phyloP scores from a whole-genome alignment of 345 rosid genomes.

The Hypericum androsaemum region DNA sequence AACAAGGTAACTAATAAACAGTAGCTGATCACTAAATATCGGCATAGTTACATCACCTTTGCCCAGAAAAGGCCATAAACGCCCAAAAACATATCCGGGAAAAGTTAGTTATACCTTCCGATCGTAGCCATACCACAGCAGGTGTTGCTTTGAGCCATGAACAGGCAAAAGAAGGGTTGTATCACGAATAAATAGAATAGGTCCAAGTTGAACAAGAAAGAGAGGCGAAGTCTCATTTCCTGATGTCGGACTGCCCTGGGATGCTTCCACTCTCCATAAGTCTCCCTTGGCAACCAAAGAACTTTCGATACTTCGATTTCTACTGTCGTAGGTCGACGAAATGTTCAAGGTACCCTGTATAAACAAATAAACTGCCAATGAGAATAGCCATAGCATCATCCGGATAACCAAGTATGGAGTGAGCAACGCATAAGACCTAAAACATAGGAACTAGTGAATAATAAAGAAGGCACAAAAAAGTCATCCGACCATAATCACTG shows the following conservation, averaged over 20 bases:
- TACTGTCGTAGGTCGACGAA: constrained; percentile 69
- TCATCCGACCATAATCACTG: no score
- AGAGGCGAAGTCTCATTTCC: constrained; percentile 66
- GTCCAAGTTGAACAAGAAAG: constrained; percentile 92
- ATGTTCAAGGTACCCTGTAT: constrained; percentile 64
- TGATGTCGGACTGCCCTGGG: constrained; percentile 50
- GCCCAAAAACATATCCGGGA: neutral
- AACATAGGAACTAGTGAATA: no score
- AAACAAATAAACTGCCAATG: no score
- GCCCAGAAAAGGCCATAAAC: no score
- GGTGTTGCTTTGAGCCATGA: constrained; percentile 88
- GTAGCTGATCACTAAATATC: no score
- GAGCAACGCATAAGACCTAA: no score
- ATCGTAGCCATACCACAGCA: constrained; percentile 98
- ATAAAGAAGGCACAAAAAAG: no score
- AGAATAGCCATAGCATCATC: no score
- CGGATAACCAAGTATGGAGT: no score
- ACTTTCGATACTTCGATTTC: constrained; percentile 59
- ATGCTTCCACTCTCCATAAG: constrained; percentile 89
- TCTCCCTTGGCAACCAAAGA: constrained; percentile 88
- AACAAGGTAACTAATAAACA: no score
- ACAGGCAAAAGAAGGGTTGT: constrained; percentile 82
- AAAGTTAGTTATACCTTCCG: constrained; percentile 55
- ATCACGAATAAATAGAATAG: constrained; percentile 77
- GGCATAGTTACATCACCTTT: no score